phyloP scores from a whole-genome alignment of 345 rosid genomes.

The Brassica nigra region DNA sequence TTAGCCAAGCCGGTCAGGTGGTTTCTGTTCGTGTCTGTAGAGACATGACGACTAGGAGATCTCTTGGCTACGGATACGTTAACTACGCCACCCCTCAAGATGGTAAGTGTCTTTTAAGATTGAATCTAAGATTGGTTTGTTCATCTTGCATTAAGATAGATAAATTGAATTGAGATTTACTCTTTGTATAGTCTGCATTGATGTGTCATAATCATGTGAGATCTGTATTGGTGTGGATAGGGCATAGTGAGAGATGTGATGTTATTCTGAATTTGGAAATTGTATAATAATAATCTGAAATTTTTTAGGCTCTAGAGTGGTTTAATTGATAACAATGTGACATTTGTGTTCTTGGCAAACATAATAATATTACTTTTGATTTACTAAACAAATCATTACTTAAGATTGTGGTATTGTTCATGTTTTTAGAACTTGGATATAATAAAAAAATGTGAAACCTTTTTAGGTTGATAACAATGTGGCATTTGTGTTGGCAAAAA shows the following conservation, averaged over 20 bases:
- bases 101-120: constrained; percentile 48
- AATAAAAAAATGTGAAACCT: background rate
- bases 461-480: background rate
- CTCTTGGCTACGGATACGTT: constrained; percentile 89
- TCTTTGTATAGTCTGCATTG: background rate
- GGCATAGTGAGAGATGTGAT: background rate
- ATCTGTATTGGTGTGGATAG: background rate
- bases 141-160: background rate
- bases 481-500: background rate
- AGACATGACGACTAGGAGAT: constrained; percentile 70
- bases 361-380: background rate
- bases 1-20: constrained; percentile 71
- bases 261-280: background rate
- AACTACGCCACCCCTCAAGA: constrained; percentile 74
- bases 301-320: background rate
- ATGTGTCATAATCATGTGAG: constrained; percentile 4
- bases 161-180: background rate
- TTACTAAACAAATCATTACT: background rate
- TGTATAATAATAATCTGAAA: background rate
- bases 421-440: background rate
- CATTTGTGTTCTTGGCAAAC: background rate
- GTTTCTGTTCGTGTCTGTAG: constrained; percentile 87
- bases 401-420: background rate
- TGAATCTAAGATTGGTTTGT: background rate
- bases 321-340: background rate